Base-by-base conservation (phyloP, 2,329 filamentous ascomycete species). In the Dryadomyces quercus-mongolicae region DNA sequence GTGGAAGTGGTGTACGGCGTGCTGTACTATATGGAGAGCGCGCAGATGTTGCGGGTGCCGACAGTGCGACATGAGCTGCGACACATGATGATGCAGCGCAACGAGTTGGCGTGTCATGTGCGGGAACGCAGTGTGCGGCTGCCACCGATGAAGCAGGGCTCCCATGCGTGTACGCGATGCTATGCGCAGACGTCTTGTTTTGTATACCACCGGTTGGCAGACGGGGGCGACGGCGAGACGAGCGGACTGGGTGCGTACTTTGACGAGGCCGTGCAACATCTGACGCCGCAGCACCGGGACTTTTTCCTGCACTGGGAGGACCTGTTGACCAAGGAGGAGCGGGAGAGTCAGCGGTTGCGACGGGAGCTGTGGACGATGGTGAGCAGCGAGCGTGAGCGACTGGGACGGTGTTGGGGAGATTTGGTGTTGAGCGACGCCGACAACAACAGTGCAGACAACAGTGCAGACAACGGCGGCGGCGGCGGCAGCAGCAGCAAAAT, bases 231-330 rank as follows among this genome's bases (percentile, higher is more conserved):
- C 55, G 86, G 84, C 5, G 86, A 93, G 59, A 83, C 82, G 0
- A 92, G 92, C 59, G 89, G 86, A 18, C 80, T 95, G 66, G 81
- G 85, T 48, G 80, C 85, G 34, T 86, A 87, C 61, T 98, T 96
- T 63, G 81, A 88, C 52, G 86, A 93, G 58, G 73, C 89, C 6
- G 84, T 95, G 51, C 77, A 78, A 56, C 86, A 94, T 64, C 74
- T 95, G n/a, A 87, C 80, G 6, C 76, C 84, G 1, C 73, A 70
- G 0, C 87, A 96, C 63, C 81, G 82, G 60, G 79, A 83, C 0
- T 98, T 97, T 67, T 96, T 98, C 68, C 76, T 86, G 58, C 95
- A 93, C 65, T 98, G 93, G 93, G 93, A 98, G 67, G 79, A 85
- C 51, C 75, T 98, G 15, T 74, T 98, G 42, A 97, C 92, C 0